These are phyloP conservation scores for Mycena vitilis DNA, from an alignment of 768 basidiomycete species.

Conservation along the genomic window DNA sequence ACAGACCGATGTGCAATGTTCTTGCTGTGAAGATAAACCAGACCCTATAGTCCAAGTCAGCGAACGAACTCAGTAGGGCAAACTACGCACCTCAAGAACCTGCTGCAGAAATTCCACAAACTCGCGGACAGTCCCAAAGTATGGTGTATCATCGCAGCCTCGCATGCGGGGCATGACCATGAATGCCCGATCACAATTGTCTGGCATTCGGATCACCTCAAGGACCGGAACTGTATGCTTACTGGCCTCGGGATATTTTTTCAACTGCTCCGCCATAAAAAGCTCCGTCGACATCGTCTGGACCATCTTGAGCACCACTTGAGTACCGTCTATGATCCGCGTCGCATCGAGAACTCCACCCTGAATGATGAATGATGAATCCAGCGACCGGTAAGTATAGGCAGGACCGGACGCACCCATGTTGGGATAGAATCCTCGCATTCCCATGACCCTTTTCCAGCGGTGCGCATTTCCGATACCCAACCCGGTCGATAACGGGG, in stretches of 20 bases:
- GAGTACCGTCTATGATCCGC: background rate
- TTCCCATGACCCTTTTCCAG: background rate
- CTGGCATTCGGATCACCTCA: conserved; percentile 1
- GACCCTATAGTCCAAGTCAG: too few relatives aligned
- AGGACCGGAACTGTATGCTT: background rate
- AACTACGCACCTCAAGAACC: background rate
- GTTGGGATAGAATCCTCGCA: background rate
- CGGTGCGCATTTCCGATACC: background rate
- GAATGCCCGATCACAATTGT: background rate
- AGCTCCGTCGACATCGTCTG: background rate
- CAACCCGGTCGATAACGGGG: conserved; percentile 11
- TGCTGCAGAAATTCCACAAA: conserved; percentile 6
- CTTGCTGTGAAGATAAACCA: too few relatives aligned
- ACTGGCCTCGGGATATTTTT: background rate
- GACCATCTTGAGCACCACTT: background rate
- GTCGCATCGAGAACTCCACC: conserved; percentile 1
- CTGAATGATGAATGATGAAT: background rate
- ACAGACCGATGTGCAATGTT: too few relatives aligned
- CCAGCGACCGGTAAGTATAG: too few relatives aligned
- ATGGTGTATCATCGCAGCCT: background rate
- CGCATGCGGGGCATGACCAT: conserved; percentile 11
- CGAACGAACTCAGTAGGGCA: too few relatives aligned
- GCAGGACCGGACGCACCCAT: background rate
- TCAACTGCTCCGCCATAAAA: background rate
- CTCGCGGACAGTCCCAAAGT: background rate